Base-by-base conservation (phyloP, 106 monocot genomes). In the Ottelia alismoides region DNA sequence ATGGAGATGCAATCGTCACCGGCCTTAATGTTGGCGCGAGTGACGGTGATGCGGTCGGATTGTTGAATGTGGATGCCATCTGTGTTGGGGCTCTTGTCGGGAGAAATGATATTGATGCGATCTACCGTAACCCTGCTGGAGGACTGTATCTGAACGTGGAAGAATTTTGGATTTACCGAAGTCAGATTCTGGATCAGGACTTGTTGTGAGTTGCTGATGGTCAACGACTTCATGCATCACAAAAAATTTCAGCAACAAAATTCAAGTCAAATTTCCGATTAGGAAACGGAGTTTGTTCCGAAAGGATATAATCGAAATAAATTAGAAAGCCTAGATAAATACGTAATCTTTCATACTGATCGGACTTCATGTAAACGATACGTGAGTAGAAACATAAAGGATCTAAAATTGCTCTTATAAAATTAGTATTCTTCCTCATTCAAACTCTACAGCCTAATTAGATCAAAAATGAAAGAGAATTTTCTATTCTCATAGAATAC, bases 1-100 rank as follows among this genome's bases (percentile, higher is more conserved):
- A 60, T 46, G n/a, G 59, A 9, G 17, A 60, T 46, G 59, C 59
- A 60, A 23, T 60, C 59, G 19, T 60, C 59, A 10, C 59, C 59
- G 27, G 59, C 47, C 6, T 46, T 11, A 2, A 60, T 60, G 45
- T 27, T 60, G 3, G 59, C 44, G 18, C 18, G 27, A 26, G 12
- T 26, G 17, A 60, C 47, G 11, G 3, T 47, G 14, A 60, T 35
- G 5, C 20, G 12, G 25, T 28, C 28, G 6, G 59, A 60, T n/a
- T 27, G 20, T 60, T 46, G 59, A 14, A 60, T 28, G 59, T 60
- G 45, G 25, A 60, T 60, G 27, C 59, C 59, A 17, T 60, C 59
- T 3, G 59, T 60, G 45, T 60, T 60, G 9, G 59, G 59, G 45
- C 59, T 60, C 23, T 60, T 25, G 14, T 44, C 59, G 6, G 59